Base-by-base conservation (phyloP, 1,284 basidiomycete species). In the Ceratobasidium sp. region DNA sequence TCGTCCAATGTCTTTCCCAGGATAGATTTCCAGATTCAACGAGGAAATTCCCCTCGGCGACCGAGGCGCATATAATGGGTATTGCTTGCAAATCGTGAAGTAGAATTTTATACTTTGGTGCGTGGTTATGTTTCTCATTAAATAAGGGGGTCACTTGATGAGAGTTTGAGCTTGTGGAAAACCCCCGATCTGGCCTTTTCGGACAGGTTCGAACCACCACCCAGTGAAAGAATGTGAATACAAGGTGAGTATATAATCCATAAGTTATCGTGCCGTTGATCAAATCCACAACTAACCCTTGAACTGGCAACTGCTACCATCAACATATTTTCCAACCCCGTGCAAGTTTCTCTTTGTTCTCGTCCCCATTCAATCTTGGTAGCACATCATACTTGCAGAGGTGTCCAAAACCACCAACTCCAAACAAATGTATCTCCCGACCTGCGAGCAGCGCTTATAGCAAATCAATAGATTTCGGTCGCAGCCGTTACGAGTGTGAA, bases 361-460 rank as follows among this genome's bases (percentile, higher is more conserved):
- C 78, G 79, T 89, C 31, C 60, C 71, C n/a, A 79, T 78, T 9
- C 79, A 76, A 33, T 47, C 48, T 17, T 79, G 77, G 48, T 51
- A 33, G 44, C 76, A n/a, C 19, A n/a, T n/a, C n/a, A n/a, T n/a
- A n/a, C 33, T 87, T 65, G 78, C 80, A 75, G 78, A 79, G 63
- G 63, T 90, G 27, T 89, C 87, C 77, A 82, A 90, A 60, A 85
- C 90, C 85, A 89, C 89, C 47, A 89, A 90, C 64, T 89, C 84
- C 1, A 78, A 83, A 22, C 72, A 51, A 47, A 80, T 79, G 63
- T 85, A 84, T 80, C 63, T 84, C 31, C 78, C 0, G 84, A 87
- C 74, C 82, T 90, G 31, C 84, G 84, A 77, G 71, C 75, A 0
- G 85, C 83, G 33, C 66, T 79, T 19, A 77, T 89, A 50, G 65